phyloP scores from a whole-genome alignment of 2,329 filamentous ascomycete species.

The Akanthomyces lecanii region DNA sequence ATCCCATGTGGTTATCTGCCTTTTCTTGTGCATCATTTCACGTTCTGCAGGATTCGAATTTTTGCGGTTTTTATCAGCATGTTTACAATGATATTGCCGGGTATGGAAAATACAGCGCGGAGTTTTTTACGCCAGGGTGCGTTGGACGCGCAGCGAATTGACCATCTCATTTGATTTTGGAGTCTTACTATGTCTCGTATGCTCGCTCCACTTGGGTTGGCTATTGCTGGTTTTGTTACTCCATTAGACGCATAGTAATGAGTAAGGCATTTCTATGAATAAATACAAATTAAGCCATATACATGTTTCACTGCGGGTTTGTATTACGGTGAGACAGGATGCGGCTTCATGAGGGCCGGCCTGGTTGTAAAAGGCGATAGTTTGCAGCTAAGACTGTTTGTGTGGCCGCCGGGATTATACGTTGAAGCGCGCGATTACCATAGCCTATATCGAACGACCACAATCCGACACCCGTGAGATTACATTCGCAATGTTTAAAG shows the following conservation, averaged over 20 bases:
- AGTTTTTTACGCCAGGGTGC: neutral
- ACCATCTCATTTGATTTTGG: neutral
- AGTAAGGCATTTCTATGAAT: neutral
- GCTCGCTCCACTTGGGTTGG: conserved; percentile 19
- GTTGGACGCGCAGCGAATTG: neutral
- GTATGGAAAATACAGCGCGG: neutral
- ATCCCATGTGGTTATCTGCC: neutral
- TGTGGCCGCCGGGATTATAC: too few species aligned
- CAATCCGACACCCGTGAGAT: too few species aligned
- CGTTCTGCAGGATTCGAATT: neutral
- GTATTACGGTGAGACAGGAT: neutral
- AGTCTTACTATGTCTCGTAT: conserved; percentile 1
- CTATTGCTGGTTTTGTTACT: neutral
- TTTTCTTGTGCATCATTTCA: neutral
- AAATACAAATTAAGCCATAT: neutral
- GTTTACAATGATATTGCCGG: neutral
- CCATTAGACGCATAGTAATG: neutral
- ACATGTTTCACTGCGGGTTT: neutral
- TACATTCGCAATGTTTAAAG: too few species aligned
- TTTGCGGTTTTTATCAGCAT: neutral
- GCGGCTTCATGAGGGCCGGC: too few species aligned
- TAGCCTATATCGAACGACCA: too few species aligned
- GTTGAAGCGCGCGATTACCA: too few species aligned
- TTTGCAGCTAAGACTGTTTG: too few species aligned
- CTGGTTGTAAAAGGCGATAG: too few species aligned